Evolutionary conservation across 2,329 filamentous ascomycete genomes (phyloP), one percentile per base, ranked within the genome.

Genomic region (Curvularia lunata): DNA sequence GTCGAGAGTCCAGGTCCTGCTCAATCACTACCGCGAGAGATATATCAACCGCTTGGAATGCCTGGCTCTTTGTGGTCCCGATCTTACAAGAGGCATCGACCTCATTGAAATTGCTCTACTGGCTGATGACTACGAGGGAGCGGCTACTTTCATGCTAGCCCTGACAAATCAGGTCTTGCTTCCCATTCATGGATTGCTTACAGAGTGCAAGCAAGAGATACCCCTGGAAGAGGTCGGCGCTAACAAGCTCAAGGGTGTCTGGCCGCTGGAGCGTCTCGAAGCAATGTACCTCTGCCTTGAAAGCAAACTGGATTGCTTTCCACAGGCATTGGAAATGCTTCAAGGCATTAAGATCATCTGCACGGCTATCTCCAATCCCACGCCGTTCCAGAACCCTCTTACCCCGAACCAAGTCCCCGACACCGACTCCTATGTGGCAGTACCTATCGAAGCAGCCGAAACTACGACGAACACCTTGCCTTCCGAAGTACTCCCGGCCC

Each of bases 221-320:
- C 45, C 59, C 2, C 37, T 61, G 12, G 56, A 59, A 34, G 34
- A 54, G 9, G 38, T 48, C 9, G 59, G 48, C 13, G 52, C 59
- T 21, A 32, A 28, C 4, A 42, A 37, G 43, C 27, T 61, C 19
- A 59, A 51, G 19, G 10, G 23, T 1, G 25, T 21, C 2, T 61
- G 56, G 59, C 56, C 56, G 7, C 8, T 59, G 1, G 28, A 45
- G 6, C 45, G 41, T 7, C 30, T 61, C 10, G 45, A 51, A 1
- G 42, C 18, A 5, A 32, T 61, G 9, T 50, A 50, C 7, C 27
- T 10, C 5, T 48, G 19, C 10, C 12, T 53, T 2, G 19, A 13
- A 45, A 21, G 21, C 45, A 23, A 48, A 16, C 12, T 25, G 19
- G 4, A 45, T 19, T 18, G n/a, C 1, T 32, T 21, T 13, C 9